Percentiles rank a stretch among this genome's conserved stretches.
Conservation (phyloP, 1,284 basidiomycete genomes). For the Xerocomus nothofagi region DNA sequence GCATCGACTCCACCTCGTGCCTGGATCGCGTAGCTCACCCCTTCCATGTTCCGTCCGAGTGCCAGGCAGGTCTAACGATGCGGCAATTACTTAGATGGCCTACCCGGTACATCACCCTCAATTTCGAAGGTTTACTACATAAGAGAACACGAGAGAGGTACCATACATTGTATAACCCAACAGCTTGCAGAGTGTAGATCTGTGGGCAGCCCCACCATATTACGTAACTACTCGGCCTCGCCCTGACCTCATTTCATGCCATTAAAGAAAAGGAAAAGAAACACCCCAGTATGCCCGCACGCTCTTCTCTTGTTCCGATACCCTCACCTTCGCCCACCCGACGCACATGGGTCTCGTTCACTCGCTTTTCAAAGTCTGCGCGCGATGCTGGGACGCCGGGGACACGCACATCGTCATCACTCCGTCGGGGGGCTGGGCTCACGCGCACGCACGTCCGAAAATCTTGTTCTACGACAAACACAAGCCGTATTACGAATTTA, state of each 20-base stretch:
- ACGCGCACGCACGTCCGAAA: constrained; percentile 31
- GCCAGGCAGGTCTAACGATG: too few species aligned
- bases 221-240: not conserved
- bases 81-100: too few species aligned
- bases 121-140: too few species aligned
- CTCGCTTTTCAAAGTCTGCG: constrained; percentile 18
- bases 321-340: not conserved
- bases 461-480: constrained; percentile 60
- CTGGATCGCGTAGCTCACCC: too few species aligned
- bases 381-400: constrained; percentile 29
- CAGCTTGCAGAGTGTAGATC: too few species aligned
- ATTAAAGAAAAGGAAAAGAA: not conserved
- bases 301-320: not conserved
- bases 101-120: too few species aligned
- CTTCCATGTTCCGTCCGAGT: too few species aligned
- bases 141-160: too few species aligned
- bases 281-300: constrained; percentile 21
- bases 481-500: constrained; percentile 63
- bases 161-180: too few species aligned
- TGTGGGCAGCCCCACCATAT: too few species aligned
- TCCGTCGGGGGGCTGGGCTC: constrained; percentile 24
- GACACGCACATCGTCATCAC: constrained; percentile 31
- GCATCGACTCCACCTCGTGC: too few species aligned
- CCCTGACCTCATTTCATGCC: constrained; percentile 12
- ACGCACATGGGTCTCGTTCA: constrained; percentile 21